A percentile compares a stretch with the other conserved stretches of the same genome.
phyloP scores from a whole-genome alignment of 495 filamentous ascomycete species.

The Penicillium cosmopolitanum region DNA sequence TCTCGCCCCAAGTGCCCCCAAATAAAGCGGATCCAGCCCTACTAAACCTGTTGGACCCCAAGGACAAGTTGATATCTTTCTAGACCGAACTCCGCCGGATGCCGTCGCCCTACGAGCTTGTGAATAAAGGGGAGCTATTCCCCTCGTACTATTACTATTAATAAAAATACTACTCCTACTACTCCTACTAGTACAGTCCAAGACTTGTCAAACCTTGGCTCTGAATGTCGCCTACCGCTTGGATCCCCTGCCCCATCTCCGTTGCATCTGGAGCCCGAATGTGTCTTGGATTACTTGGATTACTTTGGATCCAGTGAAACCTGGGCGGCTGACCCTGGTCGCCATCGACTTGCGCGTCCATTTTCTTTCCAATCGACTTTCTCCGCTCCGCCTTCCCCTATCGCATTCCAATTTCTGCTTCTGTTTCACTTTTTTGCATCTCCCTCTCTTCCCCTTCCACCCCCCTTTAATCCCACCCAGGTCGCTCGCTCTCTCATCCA shows the following conservation, averaged over 20 bases:
- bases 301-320: slow-evolving; percentile 29
- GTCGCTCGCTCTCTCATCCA: background rate
- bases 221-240: background rate
- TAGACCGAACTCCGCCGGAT: too few species aligned
- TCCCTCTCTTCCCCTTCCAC: slow-evolving; percentile 5
- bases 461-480: slow-evolving; percentile 4
- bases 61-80: too few species aligned
- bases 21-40: too few species aligned
- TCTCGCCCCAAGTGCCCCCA: too few species aligned
- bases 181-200: too few species aligned
- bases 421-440: slow-evolving; percentile 7
- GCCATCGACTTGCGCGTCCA: slow-evolving; percentile 32
- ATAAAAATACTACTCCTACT: too few species aligned
- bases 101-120: too few species aligned
- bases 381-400: slow-evolving; percentile 3
- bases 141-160: too few species aligned
- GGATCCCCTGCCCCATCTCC: background rate
- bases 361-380: background rate
- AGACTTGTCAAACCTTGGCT: too few species aligned
- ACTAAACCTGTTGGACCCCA: too few species aligned
- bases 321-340: slow-evolving; percentile 30
- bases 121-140: too few species aligned
- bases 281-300: background rate
- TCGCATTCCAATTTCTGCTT: slow-evolving; percentile 9
- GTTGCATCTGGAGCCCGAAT: too few species aligned